Percentiles rank a stretch among this genome's conserved stretches.
These are phyloP conservation scores for Porcisia hertigi DNA, from an alignment of 208 protist species.

Conservation along the genomic window DNA sequence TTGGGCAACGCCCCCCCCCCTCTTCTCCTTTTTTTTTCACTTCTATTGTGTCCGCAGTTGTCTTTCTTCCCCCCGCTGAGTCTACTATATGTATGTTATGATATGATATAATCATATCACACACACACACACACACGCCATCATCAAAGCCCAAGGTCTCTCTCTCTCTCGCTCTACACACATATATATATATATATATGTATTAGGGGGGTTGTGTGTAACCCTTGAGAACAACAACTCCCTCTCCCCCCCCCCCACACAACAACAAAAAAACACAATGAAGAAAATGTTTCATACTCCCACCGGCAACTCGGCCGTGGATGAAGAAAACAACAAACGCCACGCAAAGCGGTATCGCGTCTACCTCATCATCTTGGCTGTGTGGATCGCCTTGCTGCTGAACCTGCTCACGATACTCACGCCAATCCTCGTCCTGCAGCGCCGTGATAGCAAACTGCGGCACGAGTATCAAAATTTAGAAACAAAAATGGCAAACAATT, in stretches of 20 bases:
- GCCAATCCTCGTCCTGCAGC: conserved; percentile 38
- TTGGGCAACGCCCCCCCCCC: too few relatives aligned
- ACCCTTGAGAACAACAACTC: neutral
- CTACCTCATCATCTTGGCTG: conserved; percentile 29
- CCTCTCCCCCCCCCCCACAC: neutral
- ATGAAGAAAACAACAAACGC: conserved; percentile 32
- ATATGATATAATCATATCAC: too few relatives aligned
- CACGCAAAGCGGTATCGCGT: conserved; percentile 27
- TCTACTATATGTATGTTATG: too few relatives aligned
- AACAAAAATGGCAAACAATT: conserved; percentile 21
- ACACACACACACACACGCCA: too few relatives aligned
- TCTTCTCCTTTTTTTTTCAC: too few relatives aligned
- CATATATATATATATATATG: neutral
- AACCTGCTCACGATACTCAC: conserved; percentile 36
- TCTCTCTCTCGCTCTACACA: too few relatives aligned
- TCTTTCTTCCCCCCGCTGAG: too few relatives aligned
- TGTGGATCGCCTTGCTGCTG: conserved; percentile 34
- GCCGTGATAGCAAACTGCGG: conserved; percentile 14
- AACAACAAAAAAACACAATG: neutral
- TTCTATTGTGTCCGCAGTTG: too few relatives aligned
- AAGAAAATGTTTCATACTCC: conserved; percentile 23
- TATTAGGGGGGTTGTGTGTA: neutral
- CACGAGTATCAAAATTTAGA: conserved; percentile 2
- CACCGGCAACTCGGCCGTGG: conserved; percentile 22
- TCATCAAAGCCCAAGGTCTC: too few relatives aligned